Percentiles rank a stretch among this genome's conserved stretches.
Conservation (phyloP, 148 eudicot species). For the Camellia lanceoleosa region DNA sequence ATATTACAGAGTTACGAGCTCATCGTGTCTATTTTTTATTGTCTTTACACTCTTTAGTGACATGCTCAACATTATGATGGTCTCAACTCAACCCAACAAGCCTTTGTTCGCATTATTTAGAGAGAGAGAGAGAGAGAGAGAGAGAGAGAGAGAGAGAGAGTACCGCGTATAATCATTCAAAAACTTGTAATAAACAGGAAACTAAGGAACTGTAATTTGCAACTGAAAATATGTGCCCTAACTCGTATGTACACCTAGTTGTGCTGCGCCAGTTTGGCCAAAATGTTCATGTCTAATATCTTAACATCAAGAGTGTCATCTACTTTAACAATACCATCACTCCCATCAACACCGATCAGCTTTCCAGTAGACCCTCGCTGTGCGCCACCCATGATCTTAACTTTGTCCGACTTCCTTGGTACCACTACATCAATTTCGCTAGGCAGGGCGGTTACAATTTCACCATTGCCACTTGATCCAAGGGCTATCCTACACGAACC, state of each 20-base stretch:
- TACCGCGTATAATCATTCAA: too few relatives aligned
- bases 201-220: too few relatives aligned
- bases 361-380: constrained; percentile 87
- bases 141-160: too few relatives aligned
- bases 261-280: constrained; percentile 66
- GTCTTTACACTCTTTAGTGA: too few relatives aligned
- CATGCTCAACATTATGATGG: too few relatives aligned
- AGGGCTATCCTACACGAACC: constrained; percentile 81
- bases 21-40: too few relatives aligned
- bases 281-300: constrained; percentile 76
- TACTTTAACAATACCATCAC: constrained; percentile 88
- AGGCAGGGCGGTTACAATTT: constrained; percentile 48
- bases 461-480: constrained; percentile 70
- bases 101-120: too few relatives aligned
- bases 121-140: too few relatives aligned
- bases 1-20: too few relatives aligned
- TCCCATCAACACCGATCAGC: constrained; percentile 87
- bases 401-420: constrained; percentile 82
- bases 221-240: too few relatives aligned
- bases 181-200: too few relatives aligned
- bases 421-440: constrained; percentile 67
- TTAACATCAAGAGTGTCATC: constrained; percentile 89
- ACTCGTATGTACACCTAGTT: background rate
- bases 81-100: too few relatives aligned
- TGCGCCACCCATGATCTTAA: constrained; percentile 91